These are phyloP conservation scores for Bipolaris victoriae DNA, from an alignment of 2,329 filamentous ascomycete species.

Conservation along the genomic window DNA sequence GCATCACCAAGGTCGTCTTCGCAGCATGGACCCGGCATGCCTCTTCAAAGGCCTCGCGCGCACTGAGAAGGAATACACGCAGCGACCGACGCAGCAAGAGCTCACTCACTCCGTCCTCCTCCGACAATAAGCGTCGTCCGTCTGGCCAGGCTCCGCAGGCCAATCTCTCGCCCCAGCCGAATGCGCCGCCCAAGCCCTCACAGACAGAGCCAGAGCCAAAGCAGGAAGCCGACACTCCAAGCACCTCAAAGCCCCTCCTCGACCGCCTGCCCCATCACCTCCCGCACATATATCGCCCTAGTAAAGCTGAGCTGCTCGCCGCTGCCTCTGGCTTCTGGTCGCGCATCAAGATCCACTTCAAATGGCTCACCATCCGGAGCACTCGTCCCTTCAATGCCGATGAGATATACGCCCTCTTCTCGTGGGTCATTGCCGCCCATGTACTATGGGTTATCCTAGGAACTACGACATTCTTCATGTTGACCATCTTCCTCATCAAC, in stretches of 20 bases:
- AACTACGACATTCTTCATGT: constrained; percentile 95
- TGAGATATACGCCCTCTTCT: constrained; percentile 93
- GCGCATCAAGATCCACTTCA: constrained; percentile 87
- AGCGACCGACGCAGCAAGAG: constrained; percentile 46
- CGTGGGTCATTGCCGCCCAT: constrained; percentile 93
- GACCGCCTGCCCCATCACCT: constrained; percentile 62
- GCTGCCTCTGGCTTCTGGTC: constrained; percentile 94
- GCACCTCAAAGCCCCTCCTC: constrained; percentile 56
- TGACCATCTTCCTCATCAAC: constrained; percentile 89
- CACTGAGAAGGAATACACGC: constrained; percentile 19
- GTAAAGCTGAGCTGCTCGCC: constrained; percentile 89
- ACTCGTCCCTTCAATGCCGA: constrained; percentile 93
- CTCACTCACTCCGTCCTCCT: constrained; percentile 39
- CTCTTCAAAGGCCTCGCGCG: constrained; percentile 30
- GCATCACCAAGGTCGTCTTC: constrained; percentile 33
- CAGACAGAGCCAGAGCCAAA: constrained; percentile 31
- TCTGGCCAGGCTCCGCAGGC: constrained; percentile 35
- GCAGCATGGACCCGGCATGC: constrained; percentile 41
- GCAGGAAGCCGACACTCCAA: constrained; percentile 27
- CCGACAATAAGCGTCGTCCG: constrained; percentile 27
- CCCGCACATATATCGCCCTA: constrained; percentile 79
- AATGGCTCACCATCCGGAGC: constrained; percentile 96
- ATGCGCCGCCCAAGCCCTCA: constrained; percentile 34
- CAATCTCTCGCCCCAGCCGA: constrained; percentile 39
- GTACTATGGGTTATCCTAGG: constrained; percentile 95